phyloP scores from a whole-genome alignment of 163 green algal species.

The Prototheca wickerhamii region DNA sequence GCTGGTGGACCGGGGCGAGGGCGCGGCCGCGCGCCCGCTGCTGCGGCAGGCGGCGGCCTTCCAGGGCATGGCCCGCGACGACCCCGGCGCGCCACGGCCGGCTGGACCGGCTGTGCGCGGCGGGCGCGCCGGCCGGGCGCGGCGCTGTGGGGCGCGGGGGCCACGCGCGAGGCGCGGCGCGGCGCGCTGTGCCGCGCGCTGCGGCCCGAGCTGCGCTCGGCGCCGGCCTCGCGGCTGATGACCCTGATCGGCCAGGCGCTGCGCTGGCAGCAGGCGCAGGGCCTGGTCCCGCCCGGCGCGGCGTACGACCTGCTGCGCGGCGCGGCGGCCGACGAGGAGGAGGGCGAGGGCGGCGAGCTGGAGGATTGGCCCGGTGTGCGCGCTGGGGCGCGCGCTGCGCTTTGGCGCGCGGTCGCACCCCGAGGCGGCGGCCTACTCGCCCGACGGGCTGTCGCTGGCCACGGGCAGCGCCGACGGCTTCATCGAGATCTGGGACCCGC shows the following conservation, averaged over 20 bases:
- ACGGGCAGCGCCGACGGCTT: constrained; percentile 91
- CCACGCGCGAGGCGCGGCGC: constrained; percentile 64
- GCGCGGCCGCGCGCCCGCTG: constrained; percentile 82
- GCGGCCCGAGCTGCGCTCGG: constrained; percentile 69
- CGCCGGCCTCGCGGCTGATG: constrained; percentile 87
- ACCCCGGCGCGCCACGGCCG: constrained; percentile 71
- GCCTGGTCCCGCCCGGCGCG: constrained; percentile 68
- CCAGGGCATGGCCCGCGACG: constrained; percentile 61
- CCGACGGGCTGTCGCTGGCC: constrained; percentile 79
- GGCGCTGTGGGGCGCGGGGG: constrained; percentile 60
- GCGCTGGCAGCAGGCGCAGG: constrained; percentile 76
- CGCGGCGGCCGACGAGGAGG: constrained; percentile 35
- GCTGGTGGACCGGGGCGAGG: constrained; percentile 88
- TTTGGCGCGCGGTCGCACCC: constrained; percentile 82
- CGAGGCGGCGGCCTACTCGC: constrained; percentile 78
- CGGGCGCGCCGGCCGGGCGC: constrained; percentile 39
- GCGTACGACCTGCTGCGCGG: constrained; percentile 87
- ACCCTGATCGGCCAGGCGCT: constrained; percentile 90
- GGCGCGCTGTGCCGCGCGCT: constrained; percentile 63
- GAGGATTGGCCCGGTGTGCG: constrained; percentile 73
- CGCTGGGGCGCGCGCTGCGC: constrained; percentile 57
- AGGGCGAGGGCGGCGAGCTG: constrained; percentile 62
- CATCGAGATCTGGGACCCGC: constrained; percentile 93
- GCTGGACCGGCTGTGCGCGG: constrained; percentile 65
- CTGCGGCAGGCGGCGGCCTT: constrained; percentile 69